Evolutionary conservation across 441 rosid species (phyloP), one percentile per base, ranked within the genome.

Genomic region (Adansonia rubrostipa): DNA sequence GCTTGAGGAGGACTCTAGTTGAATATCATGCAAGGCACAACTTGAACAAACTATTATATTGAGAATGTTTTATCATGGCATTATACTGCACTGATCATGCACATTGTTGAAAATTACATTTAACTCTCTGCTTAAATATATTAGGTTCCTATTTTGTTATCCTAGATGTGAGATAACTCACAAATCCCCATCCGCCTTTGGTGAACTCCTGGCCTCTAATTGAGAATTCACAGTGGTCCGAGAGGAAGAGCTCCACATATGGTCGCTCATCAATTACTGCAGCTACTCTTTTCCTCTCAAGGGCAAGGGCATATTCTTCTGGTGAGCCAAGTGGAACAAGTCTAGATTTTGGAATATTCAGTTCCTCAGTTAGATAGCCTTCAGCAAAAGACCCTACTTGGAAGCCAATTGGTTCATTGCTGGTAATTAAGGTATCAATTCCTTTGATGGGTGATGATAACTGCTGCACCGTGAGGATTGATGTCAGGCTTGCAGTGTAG

Each of bases 401-500:
- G 87, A 86, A 92, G 33, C 99, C 99, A 36, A 96, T 86, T 20
- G 82, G 89, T 24, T 81, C 88, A 6, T 53, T 79, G 80, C 88
- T 88, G 4, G 81, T 73, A 11, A 94, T 77, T 87, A 96, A 90
- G 24, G 93, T 76, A 63, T 94, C 97, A 11, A 96, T 92, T 81
- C 98, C 97, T 82, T 84, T 89, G 63, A 96, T 91, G 74, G 96
- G 96, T 10, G 99, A 96, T 56, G 92, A 87, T 61, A 96, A 88
- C 78, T 94, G 97, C 78, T 89, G 94, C 77, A 92, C 98, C 2
- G 98, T 96, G 79, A 94, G 96, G 60, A 93, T 91, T 45, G 97
- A 96, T 78, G 98, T 94, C 78, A 96, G 89, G 84, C 98, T 96
- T 36, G 99, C 99, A 9, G 96, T 96, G 76, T 96, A 96, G 91